Conservation (phyloP, 257 asterid species). For the Sherardia arvensis region DNA sequence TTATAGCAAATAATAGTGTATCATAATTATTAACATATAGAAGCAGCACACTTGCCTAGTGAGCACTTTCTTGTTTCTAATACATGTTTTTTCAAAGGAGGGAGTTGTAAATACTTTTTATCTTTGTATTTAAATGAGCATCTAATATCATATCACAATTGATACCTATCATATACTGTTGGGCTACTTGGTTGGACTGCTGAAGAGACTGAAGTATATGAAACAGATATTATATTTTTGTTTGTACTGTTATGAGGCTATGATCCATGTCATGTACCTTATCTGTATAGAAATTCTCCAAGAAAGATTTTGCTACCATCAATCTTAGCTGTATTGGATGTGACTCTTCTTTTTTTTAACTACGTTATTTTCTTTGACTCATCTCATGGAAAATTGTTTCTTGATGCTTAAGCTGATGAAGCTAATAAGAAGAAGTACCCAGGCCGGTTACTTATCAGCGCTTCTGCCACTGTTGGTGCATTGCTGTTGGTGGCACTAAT, state of each 20-base stretch:
- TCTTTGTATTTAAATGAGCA: neutral
- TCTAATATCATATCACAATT: neutral
- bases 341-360: neutral
- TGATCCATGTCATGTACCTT: neutral
- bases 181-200: neutral
- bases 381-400: slow-evolving; percentile 4
- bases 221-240: neutral
- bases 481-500: slow-evolving; percentile 84
- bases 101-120: neutral
- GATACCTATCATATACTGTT: neutral
- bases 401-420: slow-evolving; percentile 41
- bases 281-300: neutral
- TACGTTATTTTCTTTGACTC: neutral
- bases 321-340: neutral
- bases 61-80: neutral
- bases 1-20: neutral
- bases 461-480: slow-evolving; percentile 89
- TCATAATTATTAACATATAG: neutral
- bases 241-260: no score
- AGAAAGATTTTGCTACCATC: neutral
- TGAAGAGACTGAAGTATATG: neutral
- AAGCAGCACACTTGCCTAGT: neutral
- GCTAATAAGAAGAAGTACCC: slow-evolving; percentile 66
- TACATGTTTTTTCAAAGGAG: neutral
- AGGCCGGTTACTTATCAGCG: slow-evolving; percentile 76